A percentile compares a stretch with the other conserved stretches of the same genome.
Evolutionary conservation across 1,284 basidiomycete species (phyloP).

Genomic region (Coniferiporia sulphurascens): DNA sequence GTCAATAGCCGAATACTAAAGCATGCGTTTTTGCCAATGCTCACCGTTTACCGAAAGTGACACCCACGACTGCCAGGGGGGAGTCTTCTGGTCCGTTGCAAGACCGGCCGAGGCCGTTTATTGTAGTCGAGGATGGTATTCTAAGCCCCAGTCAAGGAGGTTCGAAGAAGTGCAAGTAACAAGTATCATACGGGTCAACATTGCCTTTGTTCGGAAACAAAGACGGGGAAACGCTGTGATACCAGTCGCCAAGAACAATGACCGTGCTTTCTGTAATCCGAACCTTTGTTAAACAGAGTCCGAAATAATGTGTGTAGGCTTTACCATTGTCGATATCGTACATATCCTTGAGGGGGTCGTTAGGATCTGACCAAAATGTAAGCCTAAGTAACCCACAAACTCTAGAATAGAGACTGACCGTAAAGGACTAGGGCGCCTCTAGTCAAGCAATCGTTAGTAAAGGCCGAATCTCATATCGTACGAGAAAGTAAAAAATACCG

Average conservation of each 20-base stretch:
- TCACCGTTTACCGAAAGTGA: conserved; percentile 16
- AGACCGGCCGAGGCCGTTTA: conserved; percentile 32
- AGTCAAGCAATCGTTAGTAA: background rate
- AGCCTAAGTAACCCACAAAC: background rate
- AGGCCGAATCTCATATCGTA: background rate
- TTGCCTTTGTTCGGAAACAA: conserved; percentile 15
- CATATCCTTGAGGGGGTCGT: conserved; percentile 29
- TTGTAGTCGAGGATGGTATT: conserved; percentile 25
- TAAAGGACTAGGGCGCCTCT: conserved; percentile 2
- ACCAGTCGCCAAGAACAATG: conserved; percentile 17
- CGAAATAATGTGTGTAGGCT: background rate
- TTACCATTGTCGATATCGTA: conserved; percentile 25
- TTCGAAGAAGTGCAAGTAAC: background rate
- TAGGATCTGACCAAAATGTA: conserved; percentile 23
- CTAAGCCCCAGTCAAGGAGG: background rate
- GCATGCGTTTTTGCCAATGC: conserved; percentile 22
- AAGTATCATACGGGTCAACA: conserved; percentile 10
- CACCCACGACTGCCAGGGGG: conserved; percentile 27
- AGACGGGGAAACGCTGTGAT: conserved; percentile 12
- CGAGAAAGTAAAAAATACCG: background rate
- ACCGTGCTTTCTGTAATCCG: conserved; percentile 18
- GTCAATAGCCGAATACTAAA: conserved; percentile 13
- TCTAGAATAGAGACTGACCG: background rate
- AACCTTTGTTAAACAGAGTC: conserved; percentile 13
- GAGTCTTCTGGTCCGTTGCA: conserved; percentile 22